Base-by-base conservation (phyloP, 2,329 filamentous ascomycete genomes). In the Sclerotinia nivalis region DNA sequence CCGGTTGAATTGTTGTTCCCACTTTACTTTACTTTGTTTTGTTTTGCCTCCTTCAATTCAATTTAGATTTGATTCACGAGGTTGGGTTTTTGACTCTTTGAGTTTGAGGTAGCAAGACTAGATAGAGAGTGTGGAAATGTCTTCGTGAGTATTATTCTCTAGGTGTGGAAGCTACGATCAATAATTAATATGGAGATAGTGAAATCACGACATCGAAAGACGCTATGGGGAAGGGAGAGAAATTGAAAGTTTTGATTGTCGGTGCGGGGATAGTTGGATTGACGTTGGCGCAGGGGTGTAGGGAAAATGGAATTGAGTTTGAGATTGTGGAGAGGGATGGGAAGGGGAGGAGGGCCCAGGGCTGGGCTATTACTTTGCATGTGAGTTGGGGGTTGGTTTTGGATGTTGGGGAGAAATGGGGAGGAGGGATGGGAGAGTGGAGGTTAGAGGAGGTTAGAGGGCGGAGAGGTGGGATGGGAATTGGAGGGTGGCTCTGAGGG, bases 321-420 rank as follows among this genome's bases (percentile, higher is more conserved):
- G 55, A 66, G 50, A 70, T 71, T 20, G 65, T 82, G 74, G 82
- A 83, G 74, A 80, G 80, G 64, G 69, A 74, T 12, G n/a, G 20
- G 31, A 59, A 47, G 7, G 66, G 66, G 77, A 10, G 76, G 79
- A 64, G 78, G 72, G 72, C 74, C 74, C 83, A 84, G 54, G 86
- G 87, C 61, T 89, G 87, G 87, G 87, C 85, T 55, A 80, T 89
- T 65, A 88, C 87, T 1, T 77, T 89, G 47, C 86, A 89, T 74
- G 61, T 64, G 31, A 52, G 61, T 52, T 40, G 31, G 10, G 22
- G 37, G 37, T 13, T 40, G 37, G 22, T 50, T 50, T 22, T 50
- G 4, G 49, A 12, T 50, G 49, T 45, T 28, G 4, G 25, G 37
- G 56, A 25, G 34, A 25, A 37, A n/a, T n/a, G n/a, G 0, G 8